Percentiles rank a stretch among this genome's conserved stretches.
phyloP scores from a whole-genome alignment of 371 early-diverging fungal genomes.

The Sporodiniella umbellata region DNA sequence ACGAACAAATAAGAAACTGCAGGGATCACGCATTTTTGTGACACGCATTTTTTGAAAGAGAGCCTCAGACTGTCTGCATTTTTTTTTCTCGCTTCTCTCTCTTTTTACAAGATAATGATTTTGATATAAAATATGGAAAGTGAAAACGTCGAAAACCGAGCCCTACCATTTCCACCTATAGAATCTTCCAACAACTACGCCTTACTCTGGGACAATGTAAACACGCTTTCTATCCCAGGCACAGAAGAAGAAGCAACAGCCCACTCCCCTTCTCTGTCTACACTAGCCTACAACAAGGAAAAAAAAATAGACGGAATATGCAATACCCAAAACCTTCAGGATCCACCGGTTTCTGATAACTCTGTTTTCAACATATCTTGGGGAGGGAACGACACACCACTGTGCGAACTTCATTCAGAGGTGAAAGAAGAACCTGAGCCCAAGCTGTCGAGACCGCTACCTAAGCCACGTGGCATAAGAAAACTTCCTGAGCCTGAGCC shows the following conservation, averaged over 20 bases:
- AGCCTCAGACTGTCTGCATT: neutral
- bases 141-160: neutral
- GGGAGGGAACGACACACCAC: slow-evolving; percentile 49
- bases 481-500: slow-evolving; percentile 47
- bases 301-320: neutral
- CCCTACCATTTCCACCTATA: neutral
- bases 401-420: slow-evolving; percentile 26
- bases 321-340: too few relatives aligned
- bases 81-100: neutral
- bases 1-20: too few relatives aligned
- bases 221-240: slow-evolving; percentile 13
- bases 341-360: slow-evolving; percentile 2
- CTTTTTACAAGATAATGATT: neutral
- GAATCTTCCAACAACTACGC: neutral
- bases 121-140: neutral
- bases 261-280: neutral
- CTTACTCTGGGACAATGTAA: slow-evolving; percentile 16
- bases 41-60: neutral
- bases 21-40: neutral
- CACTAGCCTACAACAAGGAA: neutral
- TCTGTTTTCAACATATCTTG: slow-evolving; percentile 45
- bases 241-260: neutral
- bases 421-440: slow-evolving; percentile 10
- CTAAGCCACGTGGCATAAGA: slow-evolving; percentile 46
- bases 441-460: slow-evolving; percentile 27